phyloP scores from a whole-genome alignment of 2,329 filamentous ascomycete species.

The Nemania serpens region DNA sequence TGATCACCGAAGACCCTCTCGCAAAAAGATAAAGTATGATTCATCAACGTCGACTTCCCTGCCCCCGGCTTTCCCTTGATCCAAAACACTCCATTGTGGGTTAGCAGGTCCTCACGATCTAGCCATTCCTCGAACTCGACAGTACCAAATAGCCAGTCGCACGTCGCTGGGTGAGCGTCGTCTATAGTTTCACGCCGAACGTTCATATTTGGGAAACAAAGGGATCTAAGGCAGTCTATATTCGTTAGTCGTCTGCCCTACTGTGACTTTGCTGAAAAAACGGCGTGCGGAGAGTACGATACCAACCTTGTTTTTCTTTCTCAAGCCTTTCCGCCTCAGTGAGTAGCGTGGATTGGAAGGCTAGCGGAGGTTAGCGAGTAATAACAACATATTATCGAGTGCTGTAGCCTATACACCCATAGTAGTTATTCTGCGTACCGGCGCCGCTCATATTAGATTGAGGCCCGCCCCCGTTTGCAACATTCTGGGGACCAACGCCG shows the following conservation, averaged over 20 bases:
- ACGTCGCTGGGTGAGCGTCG: slow-evolving; percentile 22
- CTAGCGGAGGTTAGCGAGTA: background rate
- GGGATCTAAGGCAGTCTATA: slow-evolving; percentile 10
- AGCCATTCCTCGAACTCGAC: slow-evolving; percentile 30
- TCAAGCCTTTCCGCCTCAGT: background rate
- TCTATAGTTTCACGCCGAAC: slow-evolving; percentile 3
- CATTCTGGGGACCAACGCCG: background rate
- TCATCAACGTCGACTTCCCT: slow-evolving; percentile 38
- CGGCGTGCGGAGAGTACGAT: background rate
- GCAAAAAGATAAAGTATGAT: slow-evolving; percentile 20
- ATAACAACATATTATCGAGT: background rate
- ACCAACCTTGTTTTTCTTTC: slow-evolving; percentile 5
- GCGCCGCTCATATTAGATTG: background rate
- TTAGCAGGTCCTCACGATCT: slow-evolving; percentile 1
- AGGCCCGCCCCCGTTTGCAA: background rate
- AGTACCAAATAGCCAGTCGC: slow-evolving; percentile 32
- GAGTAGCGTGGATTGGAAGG: background rate
- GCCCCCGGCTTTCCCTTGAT: slow-evolving; percentile 39
- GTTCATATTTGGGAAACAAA: slow-evolving; percentile 4
- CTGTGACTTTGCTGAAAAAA: background rate
- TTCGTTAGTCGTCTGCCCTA: background rate
- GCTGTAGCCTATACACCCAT: background rate
- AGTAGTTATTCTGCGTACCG: slow-evolving; percentile 7
- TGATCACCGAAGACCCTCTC: slow-evolving; percentile 8
- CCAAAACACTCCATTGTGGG: slow-evolving; percentile 36